These are phyloP conservation scores for Aspergillus sp. DNA, from an alignment of 2,329 filamentous ascomycete species.

Conservation along the genomic window DNA sequence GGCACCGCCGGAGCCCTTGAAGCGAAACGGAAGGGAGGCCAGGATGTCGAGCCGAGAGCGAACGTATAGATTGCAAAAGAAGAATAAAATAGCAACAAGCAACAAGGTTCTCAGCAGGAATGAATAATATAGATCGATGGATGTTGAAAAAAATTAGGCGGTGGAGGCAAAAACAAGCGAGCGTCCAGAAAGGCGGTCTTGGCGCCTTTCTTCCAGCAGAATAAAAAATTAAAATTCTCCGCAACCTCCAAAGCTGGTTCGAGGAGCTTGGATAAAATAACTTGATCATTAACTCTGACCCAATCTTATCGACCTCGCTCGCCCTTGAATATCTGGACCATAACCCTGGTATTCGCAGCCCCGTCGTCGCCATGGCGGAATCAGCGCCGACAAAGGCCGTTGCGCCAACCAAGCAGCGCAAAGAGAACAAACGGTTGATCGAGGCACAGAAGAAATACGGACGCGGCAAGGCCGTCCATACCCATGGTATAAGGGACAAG, in stretches of 20 bases:
- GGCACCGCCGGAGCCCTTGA: constrained; percentile 67
- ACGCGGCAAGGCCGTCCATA: constrained; percentile 72
- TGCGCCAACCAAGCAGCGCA: constrained; percentile 32
- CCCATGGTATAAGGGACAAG: constrained; percentile 77
- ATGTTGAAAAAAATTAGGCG: constrained; percentile 34
- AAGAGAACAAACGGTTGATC: constrained; percentile 39
- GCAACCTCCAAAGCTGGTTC: neutral
- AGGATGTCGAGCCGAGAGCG: constrained; percentile 20
- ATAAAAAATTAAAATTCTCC: constrained; percentile 14
- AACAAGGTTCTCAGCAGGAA: neutral
- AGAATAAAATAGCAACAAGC: constrained; percentile 11
- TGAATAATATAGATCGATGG: constrained; percentile 15
- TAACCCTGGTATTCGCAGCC: constrained; percentile 5
- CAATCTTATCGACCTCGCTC: no score
- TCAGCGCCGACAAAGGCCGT: constrained; percentile 29
- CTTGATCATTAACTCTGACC: neutral
- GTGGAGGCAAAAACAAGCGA: constrained; percentile 29
- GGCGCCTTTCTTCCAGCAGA: constrained; percentile 16
- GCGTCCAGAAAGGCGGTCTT: constrained; percentile 13
- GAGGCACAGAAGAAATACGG: constrained; percentile 76
- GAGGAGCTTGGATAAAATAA: neutral
- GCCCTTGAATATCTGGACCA: neutral
- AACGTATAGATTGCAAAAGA: constrained; percentile 13
- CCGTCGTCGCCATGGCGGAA: constrained; percentile 28
- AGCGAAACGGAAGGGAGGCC: constrained; percentile 73